Percentiles rank a stretch among this genome's conserved stretches.
Conservation (phyloP, 805 yeast genomes). For the Clavispora fructus region DNA sequence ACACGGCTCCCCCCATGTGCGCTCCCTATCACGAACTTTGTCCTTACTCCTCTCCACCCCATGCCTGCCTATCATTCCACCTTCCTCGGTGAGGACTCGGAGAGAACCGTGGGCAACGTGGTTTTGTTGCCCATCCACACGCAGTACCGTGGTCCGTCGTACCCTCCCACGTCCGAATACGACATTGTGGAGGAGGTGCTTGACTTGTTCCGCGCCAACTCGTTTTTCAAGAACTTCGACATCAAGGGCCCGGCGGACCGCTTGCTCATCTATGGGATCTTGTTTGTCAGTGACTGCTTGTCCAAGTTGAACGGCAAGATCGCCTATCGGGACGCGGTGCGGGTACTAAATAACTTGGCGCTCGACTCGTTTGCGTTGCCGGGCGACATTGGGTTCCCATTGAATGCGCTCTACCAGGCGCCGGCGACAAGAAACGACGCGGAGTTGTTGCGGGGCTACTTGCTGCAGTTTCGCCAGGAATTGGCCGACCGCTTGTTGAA, state of each 20-base stretch:
- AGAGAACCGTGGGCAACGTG: constrained; percentile 67
- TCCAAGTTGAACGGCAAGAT: constrained; percentile 49
- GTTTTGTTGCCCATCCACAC: constrained; percentile 83
- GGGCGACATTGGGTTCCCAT: constrained; percentile 92
- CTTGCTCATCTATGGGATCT: constrained; percentile 85
- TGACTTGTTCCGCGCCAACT: constrained; percentile 91
- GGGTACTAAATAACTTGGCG: constrained; percentile 75
- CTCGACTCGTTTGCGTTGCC: constrained; percentile 87
- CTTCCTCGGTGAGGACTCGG: constrained; percentile 57
- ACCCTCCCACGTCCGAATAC: constrained; percentile 63
- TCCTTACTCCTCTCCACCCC: background rate
- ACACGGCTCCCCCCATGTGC: background rate
- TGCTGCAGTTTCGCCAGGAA: constrained; percentile 94
- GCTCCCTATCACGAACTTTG: background rate
- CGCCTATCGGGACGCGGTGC: constrained; percentile 54
- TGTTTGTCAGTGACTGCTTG: constrained; percentile 82
- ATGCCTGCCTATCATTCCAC: constrained; percentile 78
- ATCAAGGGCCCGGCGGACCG: constrained; percentile 95
- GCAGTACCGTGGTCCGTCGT: constrained; percentile 85
- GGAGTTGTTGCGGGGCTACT: constrained; percentile 73
- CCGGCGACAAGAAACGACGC: constrained; percentile 72
- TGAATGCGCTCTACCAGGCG: constrained; percentile 71
- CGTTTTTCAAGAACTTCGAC: constrained; percentile 95
- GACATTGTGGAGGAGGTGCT: constrained; percentile 89
- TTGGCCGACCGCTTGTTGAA: constrained; percentile 73